Conservation (phyloP, 225 moss, liverwort and hornwort genomes). For the Marchantia polymorpha region DNA sequence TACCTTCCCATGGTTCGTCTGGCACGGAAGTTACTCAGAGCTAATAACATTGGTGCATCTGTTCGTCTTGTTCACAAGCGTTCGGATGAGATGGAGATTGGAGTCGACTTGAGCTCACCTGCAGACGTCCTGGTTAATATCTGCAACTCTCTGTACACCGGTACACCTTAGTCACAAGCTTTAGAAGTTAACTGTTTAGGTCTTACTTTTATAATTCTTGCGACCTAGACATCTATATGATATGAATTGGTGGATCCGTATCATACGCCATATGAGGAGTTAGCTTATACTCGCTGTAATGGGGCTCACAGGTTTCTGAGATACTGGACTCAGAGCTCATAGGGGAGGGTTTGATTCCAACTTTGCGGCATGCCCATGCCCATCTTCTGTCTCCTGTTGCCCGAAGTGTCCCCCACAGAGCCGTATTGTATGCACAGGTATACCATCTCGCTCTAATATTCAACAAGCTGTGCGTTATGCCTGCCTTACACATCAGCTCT, state of each 20-base stretch:
- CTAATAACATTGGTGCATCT: conserved; percentile 53
- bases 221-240: too few relatives aligned
- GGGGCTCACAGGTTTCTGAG: conserved; percentile 57
- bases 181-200: not conserved
- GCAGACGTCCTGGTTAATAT: conserved; percentile 86
- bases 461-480: not conserved
- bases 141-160: conserved; percentile 33
- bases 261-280: not conserved
- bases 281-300: not conserved
- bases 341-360: conserved; percentile 91
- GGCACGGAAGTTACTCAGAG: conserved; percentile 64
- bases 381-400: conserved; percentile 67
- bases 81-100: conserved; percentile 90
- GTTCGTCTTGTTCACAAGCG: conserved; percentile 87
- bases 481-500: too few relatives aligned
- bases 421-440: conserved; percentile 78
- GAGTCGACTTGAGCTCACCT: conserved; percentile 72
- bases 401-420: conserved; percentile 67
- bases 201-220: too few relatives aligned
- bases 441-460: not conserved
- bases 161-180: conserved; percentile 15
- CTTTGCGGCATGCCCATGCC: conserved; percentile 76
- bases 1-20: conserved; percentile 87
- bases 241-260: too few relatives aligned
- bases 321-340: conserved; percentile 90